These are phyloP conservation scores for Coemansia sp. DNA, from an alignment of 192 early-diverging fungal genomes.

Conservation along the genomic window DNA sequence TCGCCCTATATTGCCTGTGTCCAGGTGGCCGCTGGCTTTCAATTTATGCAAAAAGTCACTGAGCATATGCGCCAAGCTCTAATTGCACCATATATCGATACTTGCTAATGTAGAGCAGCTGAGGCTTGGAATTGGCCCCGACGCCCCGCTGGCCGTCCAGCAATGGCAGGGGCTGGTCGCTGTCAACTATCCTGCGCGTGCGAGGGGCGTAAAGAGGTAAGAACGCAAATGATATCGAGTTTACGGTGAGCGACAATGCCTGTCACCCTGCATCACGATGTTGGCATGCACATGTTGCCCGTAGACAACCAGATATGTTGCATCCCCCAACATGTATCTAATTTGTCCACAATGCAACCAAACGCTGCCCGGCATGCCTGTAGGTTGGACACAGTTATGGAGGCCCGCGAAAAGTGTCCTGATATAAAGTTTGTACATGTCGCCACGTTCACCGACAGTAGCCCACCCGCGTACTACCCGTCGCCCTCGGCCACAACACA, in stretches of 20 bases:
- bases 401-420: constrained; percentile 51
- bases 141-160: constrained; percentile 77
- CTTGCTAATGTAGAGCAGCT: constrained; percentile 59
- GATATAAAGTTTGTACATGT: constrained; percentile 78
- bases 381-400: constrained; percentile 36
- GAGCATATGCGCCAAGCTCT: background rate
- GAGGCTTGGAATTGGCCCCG: constrained; percentile 62
- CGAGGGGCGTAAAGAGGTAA: constrained; percentile 71
- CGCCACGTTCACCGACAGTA: constrained; percentile 72
- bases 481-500: constrained; percentile 69
- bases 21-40: background rate
- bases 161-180: constrained; percentile 90
- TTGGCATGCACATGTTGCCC: background rate
- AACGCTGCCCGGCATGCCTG: too few relatives aligned
- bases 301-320: constrained; percentile 2
- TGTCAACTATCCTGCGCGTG: constrained; percentile 85
- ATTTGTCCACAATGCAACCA: background rate
- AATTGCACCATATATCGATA: background rate
- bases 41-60: background rate
- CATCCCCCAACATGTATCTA: background rate
- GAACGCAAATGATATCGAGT: background rate
- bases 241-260: background rate
- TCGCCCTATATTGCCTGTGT: background rate
- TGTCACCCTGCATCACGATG: background rate
- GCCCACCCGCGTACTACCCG: constrained; percentile 64